phyloP scores from a whole-genome alignment of 2,329 filamentous ascomycete species.

The Magnaporthales sp. region DNA sequence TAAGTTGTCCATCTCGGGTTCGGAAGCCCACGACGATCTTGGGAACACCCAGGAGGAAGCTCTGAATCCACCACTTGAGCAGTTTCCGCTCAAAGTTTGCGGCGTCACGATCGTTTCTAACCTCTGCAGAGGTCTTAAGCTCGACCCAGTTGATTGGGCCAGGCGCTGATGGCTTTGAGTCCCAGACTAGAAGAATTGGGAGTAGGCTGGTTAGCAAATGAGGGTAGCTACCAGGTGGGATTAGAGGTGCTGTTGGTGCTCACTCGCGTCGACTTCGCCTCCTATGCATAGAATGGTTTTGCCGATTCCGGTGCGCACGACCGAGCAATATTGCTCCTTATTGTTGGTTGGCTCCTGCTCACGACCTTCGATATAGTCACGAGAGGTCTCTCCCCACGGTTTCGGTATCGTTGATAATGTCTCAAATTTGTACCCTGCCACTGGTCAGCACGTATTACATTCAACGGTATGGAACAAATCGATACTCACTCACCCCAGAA shows the following conservation, averaged over 20 bases:
- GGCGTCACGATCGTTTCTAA: constrained; percentile 58
- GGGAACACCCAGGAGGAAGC: constrained; percentile 85
- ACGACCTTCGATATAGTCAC: constrained; percentile 71
- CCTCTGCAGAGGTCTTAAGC: constrained; percentile 78
- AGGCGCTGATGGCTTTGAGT: constrained; percentile 63
- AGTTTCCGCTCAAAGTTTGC: constrained; percentile 81
- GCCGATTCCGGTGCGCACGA: constrained; percentile 83
- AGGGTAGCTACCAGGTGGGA: constrained; percentile 3
- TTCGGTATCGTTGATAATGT: constrained; percentile 67
- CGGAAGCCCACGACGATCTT: constrained; percentile 89
- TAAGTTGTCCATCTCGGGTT: constrained; percentile 60
- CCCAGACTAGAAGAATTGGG: constrained; percentile 57
- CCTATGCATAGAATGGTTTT: constrained; percentile 68
- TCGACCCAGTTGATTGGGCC: constrained; percentile 87
- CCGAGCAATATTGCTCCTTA: constrained; percentile 88
- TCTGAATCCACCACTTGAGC: constrained; percentile 94
- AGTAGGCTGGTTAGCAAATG: constrained; percentile 6
- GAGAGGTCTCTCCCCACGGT: constrained; percentile 63
- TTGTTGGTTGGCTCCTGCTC: constrained; percentile 71
- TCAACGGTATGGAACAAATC: not conserved
- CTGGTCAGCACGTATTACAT: not conserved
- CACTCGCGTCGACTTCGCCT: constrained; percentile 87
- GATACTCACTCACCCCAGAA: constrained; percentile 66
- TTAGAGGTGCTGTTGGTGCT: constrained; percentile 16
- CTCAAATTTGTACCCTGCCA: constrained; percentile 85